phyloP scores from a whole-genome alignment of 116 monocot species.

The Dioscorea cayenensis region DNA sequence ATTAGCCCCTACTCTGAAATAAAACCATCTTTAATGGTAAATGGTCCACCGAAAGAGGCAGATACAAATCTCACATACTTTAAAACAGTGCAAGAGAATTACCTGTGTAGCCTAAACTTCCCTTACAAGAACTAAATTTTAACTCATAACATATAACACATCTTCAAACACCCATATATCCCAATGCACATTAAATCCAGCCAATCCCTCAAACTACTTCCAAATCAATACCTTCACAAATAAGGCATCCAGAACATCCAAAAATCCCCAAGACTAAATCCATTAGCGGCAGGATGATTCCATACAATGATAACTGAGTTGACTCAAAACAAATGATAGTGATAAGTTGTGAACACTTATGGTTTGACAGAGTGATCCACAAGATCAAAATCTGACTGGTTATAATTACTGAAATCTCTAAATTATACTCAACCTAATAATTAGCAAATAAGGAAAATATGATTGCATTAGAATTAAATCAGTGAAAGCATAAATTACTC shows the following conservation, averaged over 20 bases:
- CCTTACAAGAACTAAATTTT: background rate
- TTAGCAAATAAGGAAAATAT: too few relatives aligned
- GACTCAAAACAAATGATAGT: background rate
- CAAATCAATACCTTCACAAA: constrained; percentile 3
- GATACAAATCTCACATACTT: background rate
- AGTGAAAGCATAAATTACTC: too few relatives aligned
- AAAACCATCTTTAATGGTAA: too few relatives aligned
- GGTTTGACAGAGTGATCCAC: background rate
- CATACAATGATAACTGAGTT: background rate
- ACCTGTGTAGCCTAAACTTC: background rate
- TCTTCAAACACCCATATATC: background rate
- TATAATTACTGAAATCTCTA: too few relatives aligned
- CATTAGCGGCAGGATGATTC: background rate
- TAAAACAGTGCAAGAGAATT: background rate
- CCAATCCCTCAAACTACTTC: background rate
- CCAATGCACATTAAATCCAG: background rate
- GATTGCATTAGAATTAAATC: too few relatives aligned
- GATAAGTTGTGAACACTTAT: background rate
- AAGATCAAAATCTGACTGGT: background rate
- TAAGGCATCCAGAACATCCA: constrained; percentile 4
- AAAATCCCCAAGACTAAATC: background rate
- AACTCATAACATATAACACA: background rate
- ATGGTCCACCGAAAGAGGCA: too few relatives aligned
- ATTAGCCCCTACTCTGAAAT: too few relatives aligned
- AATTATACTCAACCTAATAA: too few relatives aligned